Evolutionary conservation across 2,329 filamentous ascomycete species (phyloP).

Genomic region (Fusarium tupiense): DNA sequence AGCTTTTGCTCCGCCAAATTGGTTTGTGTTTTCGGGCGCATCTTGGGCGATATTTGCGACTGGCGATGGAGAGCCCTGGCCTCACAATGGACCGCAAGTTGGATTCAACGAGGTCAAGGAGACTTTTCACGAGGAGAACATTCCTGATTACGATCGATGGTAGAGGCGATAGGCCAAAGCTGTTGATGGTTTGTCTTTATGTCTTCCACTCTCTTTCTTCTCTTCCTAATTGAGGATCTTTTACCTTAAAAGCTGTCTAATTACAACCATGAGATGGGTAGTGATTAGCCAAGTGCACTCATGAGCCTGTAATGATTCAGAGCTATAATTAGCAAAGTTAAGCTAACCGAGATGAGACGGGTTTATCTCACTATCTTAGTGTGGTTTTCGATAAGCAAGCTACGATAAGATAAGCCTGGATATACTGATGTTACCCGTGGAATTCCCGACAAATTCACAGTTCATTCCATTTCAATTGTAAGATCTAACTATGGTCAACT

Average conservation of each 20-base stretch:
- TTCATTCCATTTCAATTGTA: no score
- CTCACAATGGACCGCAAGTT: background rate
- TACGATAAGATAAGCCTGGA: background rate
- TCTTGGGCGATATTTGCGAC: background rate
- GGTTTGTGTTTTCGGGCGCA: background rate
- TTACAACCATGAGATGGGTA: fast-evolving
- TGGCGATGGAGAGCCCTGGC: background rate
- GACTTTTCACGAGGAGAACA: background rate
- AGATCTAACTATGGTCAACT: no score
- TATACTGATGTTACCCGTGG: fast-evolving
- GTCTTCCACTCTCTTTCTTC: fast-evolving
- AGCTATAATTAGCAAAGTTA: background rate
- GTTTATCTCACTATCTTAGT: background rate
- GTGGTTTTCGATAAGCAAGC: fast-evolving
- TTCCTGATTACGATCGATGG: background rate
- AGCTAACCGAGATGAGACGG: background rate
- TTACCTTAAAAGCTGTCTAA: fast-evolving
- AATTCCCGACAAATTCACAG: fast-evolving
- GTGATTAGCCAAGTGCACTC: no score
- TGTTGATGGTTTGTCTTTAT: no score
- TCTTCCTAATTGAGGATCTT: no score
- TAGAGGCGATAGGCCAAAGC: background rate
- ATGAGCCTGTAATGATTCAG: no score
- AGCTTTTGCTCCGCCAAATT: background rate
- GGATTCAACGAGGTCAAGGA: background rate